Base-by-base conservation (phyloP, 2,329 filamentous ascomycete genomes). In the Leptodontidium sp. region DNA sequence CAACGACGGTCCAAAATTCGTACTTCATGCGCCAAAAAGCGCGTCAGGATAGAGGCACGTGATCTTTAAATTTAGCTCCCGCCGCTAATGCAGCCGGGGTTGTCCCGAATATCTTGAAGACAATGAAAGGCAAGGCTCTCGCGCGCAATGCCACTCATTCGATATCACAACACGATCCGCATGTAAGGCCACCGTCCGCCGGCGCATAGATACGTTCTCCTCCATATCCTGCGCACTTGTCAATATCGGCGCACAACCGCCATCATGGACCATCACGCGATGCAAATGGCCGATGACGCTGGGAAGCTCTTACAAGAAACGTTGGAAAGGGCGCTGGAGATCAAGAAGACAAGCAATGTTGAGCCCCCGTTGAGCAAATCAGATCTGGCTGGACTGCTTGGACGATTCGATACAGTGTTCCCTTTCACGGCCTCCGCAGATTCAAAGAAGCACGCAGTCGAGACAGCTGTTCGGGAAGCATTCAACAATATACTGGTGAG, bases 401-500 rank as follows among this genome's bases (percentile, higher is more conserved):
- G 77, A 35, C 82, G 81, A 71, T 78, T 89, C 11, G 78, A 80
- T 26, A 75, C 77, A 35, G 78, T 85, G n/a, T 80, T 72, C 57
- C 79, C 57, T 66, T 80, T 52, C 68, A 43, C 68, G 15, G 21
- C 55, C 14, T 71, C 72, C 9, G 50, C 68, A 47, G 77, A 78
- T 11, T 62, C 71, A 38, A 78, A 75, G 64, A 84, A 84, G 72
- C 83, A 75, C 43, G 86, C 92, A 26, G 88, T 97, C 58, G 96
- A 98, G 80, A 94, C 91, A 21, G 94, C 93, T 12, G 92, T 91
- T 62, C 90, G 93, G 75, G 88, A 91, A 74, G 87, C 92, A 59
- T 97, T 98, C 81, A 93, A 93, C 80, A 84, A 87, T 71, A 84
- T 93, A 70, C 86, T 97, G 78, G 93, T 96, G 82, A 84, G 91